Conservation (phyloP, 2,329 filamentous ascomycete genomes). For the Leptoxyphium fumago region DNA sequence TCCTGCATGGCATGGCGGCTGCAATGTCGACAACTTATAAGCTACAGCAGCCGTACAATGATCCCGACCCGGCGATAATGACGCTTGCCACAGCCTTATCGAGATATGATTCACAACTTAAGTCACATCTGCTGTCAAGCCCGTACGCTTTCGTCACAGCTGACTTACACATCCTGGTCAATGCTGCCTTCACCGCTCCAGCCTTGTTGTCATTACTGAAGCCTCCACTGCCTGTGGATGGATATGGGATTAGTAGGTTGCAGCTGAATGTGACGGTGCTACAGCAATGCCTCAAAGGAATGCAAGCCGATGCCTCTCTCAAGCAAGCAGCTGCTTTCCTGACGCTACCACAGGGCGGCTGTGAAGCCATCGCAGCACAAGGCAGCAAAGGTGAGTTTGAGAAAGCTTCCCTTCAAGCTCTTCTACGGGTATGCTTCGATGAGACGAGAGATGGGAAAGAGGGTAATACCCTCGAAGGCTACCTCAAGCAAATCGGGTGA, state of each 20-base stretch:
- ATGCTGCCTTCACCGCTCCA: conserved; percentile 56
- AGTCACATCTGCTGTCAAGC: conserved; percentile 52
- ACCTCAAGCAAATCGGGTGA: conserved; percentile 8
- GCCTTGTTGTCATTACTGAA: conserved; percentile 44
- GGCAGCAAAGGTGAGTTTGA: conserved; percentile 19
- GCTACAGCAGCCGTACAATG: conserved; percentile 55
- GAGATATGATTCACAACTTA: conserved; percentile 72
- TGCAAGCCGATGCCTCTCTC: conserved; percentile 57
- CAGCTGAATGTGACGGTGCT: conserved; percentile 87
- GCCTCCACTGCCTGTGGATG: conserved; percentile 47
- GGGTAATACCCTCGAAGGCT: conserved; percentile 9
- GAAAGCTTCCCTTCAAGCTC: conserved; percentile 24
- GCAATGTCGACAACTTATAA: conserved; percentile 35
- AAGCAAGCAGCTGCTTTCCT: conserved; percentile 53
- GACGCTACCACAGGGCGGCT: conserved; percentile 48
- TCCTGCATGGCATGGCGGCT: conserved; percentile 60
- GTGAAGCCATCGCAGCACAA: conserved; percentile 24
- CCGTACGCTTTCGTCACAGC: conserved; percentile 60
- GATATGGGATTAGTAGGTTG: conserved; percentile 69
- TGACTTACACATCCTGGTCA: conserved; percentile 64
- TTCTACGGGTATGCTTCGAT: conserved; percentile 24
- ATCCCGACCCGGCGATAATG: conserved; percentile 69
- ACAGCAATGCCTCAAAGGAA: conserved; percentile 91
- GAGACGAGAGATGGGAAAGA: conserved; percentile 10
- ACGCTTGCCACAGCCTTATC: conserved; percentile 70